Evolutionary conservation across 2,329 filamentous ascomycete species (phyloP), one percentile per base, ranked within the genome.

Genomic region (Sclerotinia trifoliorum): DNA sequence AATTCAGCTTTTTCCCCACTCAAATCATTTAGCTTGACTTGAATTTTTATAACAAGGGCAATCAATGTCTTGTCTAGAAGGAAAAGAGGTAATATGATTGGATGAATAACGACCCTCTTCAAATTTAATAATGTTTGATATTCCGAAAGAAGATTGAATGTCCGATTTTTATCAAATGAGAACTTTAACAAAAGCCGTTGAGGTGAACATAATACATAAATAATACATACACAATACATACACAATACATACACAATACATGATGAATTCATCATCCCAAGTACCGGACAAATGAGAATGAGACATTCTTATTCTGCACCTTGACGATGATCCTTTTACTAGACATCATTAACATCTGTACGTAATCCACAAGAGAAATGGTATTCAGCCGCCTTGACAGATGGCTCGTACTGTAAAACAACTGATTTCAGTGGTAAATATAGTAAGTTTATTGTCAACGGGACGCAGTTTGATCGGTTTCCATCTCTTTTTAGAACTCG

Each of bases 201-300:
- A 24, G 48, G 57, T 32, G 26, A 61, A 10, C 32, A 35, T 35
- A 35, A 35, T 35, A 35, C 35, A 35, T 10, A 29, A 3, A 29
- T 29, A 29, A 29, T 29, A 29, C 29, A 29, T 29, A 29, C 29
- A 29, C 5, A 29, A 29, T 29, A 29, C 29, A 29, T 29, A 29
- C 29, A 29, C 5, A 29, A 29, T 29, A 29, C 29, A 29, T 29
- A 29, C 29, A 29, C 6, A 35, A 35, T 35, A 35, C 35, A 35
- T 35, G 35, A 35, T 35, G 7, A 35, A 35, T 46, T n/a, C 42
- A 61, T 48, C 42, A 48, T 48, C 24, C 32, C 57, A 61, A 61
- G 10, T 61, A 61, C 57, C 57, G 57, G 42, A 48, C 57, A 61
- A 57, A 57, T 57, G 35, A 57, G 35, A 24, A 57, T 42, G 10